These are phyloP conservation scores for Tuber brumale DNA, from an alignment of 495 filamentous ascomycete species.

Conservation along the genomic window DNA sequence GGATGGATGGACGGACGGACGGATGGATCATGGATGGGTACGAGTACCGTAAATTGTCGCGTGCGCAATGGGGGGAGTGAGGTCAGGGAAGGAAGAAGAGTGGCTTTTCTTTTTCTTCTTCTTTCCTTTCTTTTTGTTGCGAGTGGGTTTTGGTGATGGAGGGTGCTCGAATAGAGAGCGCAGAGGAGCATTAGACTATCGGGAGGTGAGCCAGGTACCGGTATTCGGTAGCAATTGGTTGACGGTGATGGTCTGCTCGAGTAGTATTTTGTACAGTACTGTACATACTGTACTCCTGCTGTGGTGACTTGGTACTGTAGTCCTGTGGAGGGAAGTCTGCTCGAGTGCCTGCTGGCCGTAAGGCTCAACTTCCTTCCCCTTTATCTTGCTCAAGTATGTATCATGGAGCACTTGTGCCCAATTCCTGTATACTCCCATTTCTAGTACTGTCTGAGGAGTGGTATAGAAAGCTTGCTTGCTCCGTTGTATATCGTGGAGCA, in stretches of 20 bases:
- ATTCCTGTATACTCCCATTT: neutral
- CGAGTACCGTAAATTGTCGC: constrained; percentile 1
- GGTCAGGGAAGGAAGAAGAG: neutral
- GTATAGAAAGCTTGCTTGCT: neutral
- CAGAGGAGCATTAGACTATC: neutral
- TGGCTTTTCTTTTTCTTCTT: neutral
- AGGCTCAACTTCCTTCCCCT: neutral
- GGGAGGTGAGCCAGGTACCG: neutral
- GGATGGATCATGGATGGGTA: neutral
- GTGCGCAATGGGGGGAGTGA: neutral
- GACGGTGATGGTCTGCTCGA: neutral
- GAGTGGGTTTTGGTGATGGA: neutral
- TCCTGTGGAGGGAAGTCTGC: neutral
- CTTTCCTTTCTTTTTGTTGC: neutral
- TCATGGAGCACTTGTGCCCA: neutral
- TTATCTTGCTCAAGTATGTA: neutral
- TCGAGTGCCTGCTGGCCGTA: too few relatives aligned
- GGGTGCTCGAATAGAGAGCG: neutral
- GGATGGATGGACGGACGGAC: neutral
- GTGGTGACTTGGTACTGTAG: neutral
- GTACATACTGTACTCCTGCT: too few relatives aligned
- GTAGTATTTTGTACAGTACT: neutral
- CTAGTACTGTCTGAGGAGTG: neutral
- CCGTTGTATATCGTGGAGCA: neutral
- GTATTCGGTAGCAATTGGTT: neutral